These are phyloP conservation scores for Penicillium sp. DNA, from an alignment of 2,329 filamentous ascomycete species.

Conservation along the genomic window DNA sequence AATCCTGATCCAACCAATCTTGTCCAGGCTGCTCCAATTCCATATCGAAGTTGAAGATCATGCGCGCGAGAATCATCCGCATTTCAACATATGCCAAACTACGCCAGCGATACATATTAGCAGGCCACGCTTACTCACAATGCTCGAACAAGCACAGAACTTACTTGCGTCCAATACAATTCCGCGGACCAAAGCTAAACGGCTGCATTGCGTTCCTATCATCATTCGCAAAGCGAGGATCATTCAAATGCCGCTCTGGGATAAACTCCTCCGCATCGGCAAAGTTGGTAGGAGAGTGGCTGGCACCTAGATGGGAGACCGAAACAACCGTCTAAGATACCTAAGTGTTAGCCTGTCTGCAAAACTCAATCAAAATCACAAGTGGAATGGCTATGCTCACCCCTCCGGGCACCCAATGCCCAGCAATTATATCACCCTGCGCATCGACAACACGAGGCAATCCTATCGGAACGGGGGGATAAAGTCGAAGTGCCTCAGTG, in stretches of 20 bases:
- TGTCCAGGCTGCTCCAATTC: constrained; percentile 9
- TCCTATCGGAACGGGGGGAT: constrained; percentile 31
- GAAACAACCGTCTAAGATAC: constrained; percentile 44
- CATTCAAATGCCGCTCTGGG: constrained; percentile 18
- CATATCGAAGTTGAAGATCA: constrained; percentile 18
- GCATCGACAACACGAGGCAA: constrained; percentile 23
- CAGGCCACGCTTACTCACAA: not conserved
- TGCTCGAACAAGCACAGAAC: not conserved
- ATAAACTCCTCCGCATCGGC: constrained; percentile 13
- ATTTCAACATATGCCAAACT: constrained; percentile 21
- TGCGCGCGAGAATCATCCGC: constrained; percentile 16
- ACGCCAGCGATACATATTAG: not conserved
- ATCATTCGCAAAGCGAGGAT: constrained; percentile 41
- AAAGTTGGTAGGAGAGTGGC: constrained; percentile 30
- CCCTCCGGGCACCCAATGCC: constrained; percentile 21
- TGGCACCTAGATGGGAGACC: constrained; percentile 45
- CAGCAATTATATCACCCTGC: constrained; percentile 19
- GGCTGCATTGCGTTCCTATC: constrained; percentile 46
- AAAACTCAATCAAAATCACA: not conserved
- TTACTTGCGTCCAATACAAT: constrained; percentile 43
- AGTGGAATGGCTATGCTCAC: constrained; percentile 9
- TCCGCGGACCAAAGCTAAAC: constrained; percentile 49
- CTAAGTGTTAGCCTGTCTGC: not conserved
- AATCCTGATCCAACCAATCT: constrained; percentile 13
- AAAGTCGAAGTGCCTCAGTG: constrained; percentile 43